Percentiles rank a stretch among this genome's conserved stretches.
phyloP scores from a whole-genome alignment of 192 early-diverging fungal genomes.

The Gryganskiella cystojenkinii region DNA sequence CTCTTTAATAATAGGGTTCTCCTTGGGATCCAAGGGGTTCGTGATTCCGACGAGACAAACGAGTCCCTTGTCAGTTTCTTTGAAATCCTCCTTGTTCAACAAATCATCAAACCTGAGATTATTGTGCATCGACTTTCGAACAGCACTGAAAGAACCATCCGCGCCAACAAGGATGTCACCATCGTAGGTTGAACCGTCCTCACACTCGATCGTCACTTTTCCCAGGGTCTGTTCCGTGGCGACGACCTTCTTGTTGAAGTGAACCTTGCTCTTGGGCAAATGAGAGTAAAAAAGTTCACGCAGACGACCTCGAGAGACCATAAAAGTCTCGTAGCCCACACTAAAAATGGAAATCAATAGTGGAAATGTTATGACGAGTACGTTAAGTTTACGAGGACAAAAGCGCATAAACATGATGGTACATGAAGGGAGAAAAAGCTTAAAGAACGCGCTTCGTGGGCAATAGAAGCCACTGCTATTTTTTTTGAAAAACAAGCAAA shows the following conservation, averaged over 20 bases:
- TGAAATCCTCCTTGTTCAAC: not conserved
- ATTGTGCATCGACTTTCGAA: not conserved
- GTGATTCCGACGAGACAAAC: conserved; percentile 10
- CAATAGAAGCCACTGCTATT: not conserved
- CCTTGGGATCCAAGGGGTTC: not conserved
- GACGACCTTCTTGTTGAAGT: conserved; percentile 5
- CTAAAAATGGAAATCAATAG: too few species aligned
- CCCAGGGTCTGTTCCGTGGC: not conserved
- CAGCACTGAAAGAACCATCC: conserved; percentile 7
- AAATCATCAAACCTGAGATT: not conserved
- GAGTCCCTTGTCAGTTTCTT: not conserved
- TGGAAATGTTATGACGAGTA: too few species aligned
- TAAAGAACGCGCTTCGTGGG: too few species aligned
- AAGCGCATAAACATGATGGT: too few species aligned
- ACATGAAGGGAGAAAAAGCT: too few species aligned
- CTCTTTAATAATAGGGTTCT: not conserved
- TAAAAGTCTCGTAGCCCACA: not conserved
- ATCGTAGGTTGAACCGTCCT: not conserved
- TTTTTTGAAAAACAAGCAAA: not conserved
- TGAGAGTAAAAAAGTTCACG: conserved; percentile 1
- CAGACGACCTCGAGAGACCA: not conserved
- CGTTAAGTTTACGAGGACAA: too few species aligned
- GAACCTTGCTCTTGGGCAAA: conserved; percentile 1
- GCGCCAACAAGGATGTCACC: conserved; percentile 5
- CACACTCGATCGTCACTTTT: not conserved